A percentile compares a stretch with the other conserved stretches of the same genome.
Conservation (phyloP, 768 basidiomycete genomes). For the Antrodiella citrinella region DNA sequence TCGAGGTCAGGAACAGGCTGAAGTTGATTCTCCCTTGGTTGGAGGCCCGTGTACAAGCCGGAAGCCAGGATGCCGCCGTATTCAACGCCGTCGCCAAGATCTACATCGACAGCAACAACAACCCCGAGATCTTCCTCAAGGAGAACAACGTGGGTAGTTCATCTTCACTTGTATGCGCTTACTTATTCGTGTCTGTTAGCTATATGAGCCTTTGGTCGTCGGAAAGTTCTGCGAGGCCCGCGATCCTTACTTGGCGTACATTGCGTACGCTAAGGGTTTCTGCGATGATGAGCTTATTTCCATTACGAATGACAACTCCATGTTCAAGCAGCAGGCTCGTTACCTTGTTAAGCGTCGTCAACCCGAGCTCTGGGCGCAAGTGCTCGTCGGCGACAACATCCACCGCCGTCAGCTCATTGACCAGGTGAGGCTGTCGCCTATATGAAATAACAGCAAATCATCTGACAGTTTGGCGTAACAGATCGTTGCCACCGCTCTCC, state of each 20-base stretch:
- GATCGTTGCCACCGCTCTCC: slow-evolving; percentile 91
- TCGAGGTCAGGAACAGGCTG: slow-evolving; percentile 90
- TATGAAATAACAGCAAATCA: too few species aligned
- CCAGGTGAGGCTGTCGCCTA: slow-evolving; percentile 64
- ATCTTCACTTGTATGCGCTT: neutral
- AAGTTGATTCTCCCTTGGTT: slow-evolving; percentile 98
- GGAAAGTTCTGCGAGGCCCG: slow-evolving; percentile 99
- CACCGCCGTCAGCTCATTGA: slow-evolving; percentile 93
- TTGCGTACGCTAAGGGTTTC: slow-evolving; percentile 98
- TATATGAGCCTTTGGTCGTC: slow-evolving; percentile 94
- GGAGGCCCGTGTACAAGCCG: slow-evolving; percentile 87
- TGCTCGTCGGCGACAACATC: slow-evolving; percentile 80
- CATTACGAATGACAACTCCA: slow-evolving; percentile 98
- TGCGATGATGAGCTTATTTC: slow-evolving; percentile 96
- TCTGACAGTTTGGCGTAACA: too few species aligned
- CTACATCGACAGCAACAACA: slow-evolving; percentile 97
- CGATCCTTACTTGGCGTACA: slow-evolving; percentile 97
- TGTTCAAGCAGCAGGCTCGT: slow-evolving; percentile 99
- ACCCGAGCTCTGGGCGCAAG: slow-evolving; percentile 94
- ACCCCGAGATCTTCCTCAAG: slow-evolving; percentile 95
- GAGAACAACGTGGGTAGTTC: slow-evolving; percentile 89
- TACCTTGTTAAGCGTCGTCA: slow-evolving; percentile 96
- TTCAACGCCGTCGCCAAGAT: slow-evolving; percentile 99
- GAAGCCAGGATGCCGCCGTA: slow-evolving; percentile 86
- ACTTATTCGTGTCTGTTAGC: slow-evolving; percentile 30